Percentiles rank a stretch among this genome's conserved stretches.
phyloP scores from a whole-genome alignment of 2,329 filamentous ascomycete species.

The Diaporthe longicolla region DNA sequence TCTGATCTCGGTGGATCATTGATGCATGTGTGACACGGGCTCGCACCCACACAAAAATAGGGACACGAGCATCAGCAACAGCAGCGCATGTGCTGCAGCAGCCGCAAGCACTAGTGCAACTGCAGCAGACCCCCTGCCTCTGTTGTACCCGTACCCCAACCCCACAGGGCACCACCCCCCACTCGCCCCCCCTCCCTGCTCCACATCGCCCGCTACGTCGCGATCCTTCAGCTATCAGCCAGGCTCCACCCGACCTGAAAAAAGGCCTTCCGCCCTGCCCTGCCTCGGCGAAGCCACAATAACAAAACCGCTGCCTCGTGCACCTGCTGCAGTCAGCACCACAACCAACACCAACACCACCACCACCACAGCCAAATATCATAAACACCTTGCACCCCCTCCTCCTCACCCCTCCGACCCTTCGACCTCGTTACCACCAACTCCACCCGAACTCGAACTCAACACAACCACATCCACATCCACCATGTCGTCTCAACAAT shows the following conservation, averaged over 20 bases:
- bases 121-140: constrained; percentile 7
- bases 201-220: constrained; percentile 17
- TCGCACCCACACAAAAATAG: constrained; percentile 4
- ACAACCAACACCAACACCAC: background rate
- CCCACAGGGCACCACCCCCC: constrained; percentile 19
- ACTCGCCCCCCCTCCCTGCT: background rate
- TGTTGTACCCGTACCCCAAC: constrained; percentile 7
- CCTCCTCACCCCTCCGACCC: background rate
- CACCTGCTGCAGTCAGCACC: background rate
- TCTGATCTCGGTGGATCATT: constrained; percentile 12
- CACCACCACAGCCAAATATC: background rate
- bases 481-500: constrained; percentile 41
- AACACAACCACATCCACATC: background rate
- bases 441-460: background rate
- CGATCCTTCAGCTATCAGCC: constrained; percentile 33
- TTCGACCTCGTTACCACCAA: background rate
- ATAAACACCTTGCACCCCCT: constrained; percentile 14
- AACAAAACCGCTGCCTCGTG: constrained; percentile 26
- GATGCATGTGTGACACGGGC: constrained; percentile 19
- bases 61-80: background rate
- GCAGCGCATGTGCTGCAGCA: background rate
- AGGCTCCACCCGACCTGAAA: constrained; percentile 35
- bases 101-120: background rate
- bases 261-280: constrained; percentile 29
- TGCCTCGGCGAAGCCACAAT: constrained; percentile 37